Conservation (phyloP, 805 yeast species). For the Candida corydali region DNA sequence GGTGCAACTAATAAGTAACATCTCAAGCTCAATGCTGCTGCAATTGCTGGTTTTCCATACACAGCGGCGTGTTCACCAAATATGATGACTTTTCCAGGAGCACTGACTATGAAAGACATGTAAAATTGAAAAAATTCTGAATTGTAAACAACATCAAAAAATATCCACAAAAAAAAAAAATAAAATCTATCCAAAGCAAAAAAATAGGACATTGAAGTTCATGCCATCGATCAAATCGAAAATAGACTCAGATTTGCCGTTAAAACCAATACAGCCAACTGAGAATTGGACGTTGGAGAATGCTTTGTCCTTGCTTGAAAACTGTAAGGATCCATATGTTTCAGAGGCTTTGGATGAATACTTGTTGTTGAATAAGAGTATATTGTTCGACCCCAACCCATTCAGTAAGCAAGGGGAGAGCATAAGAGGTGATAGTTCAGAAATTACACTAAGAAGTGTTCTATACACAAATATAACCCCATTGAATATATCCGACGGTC, state of each 20-base stretch:
- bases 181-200: not conserved
- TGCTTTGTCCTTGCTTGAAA: slow-evolving; percentile 29
- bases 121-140: slow-evolving; percentile 1
- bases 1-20: slow-evolving; percentile 71
- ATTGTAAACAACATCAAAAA: not conserved
- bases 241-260: slow-evolving; percentile 8
- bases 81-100: slow-evolving; percentile 94
- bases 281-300: slow-evolving; percentile 38
- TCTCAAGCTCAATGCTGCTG: slow-evolving; percentile 86
- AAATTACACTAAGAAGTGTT: slow-evolving; percentile 38
- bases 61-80: slow-evolving; percentile 98
- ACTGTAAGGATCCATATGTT: slow-evolving; percentile 26
- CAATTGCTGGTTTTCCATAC: slow-evolving; percentile 89
- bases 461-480: slow-evolving; percentile 32
- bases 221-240: slow-evolving; percentile 4
- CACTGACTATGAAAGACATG: slow-evolving; percentile 70
- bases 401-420: slow-evolving; percentile 13
- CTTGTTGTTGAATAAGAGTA: slow-evolving; percentile 25
- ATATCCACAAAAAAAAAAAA: not conserved
- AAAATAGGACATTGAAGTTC: not conserved
- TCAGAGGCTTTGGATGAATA: slow-evolving; percentile 38
- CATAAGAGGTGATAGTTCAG: slow-evolving; percentile 15
- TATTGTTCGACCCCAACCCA: slow-evolving; percentile 30
- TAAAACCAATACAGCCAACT: slow-evolving; percentile 31
- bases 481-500: slow-evolving; percentile 34